phyloP scores from a whole-genome alignment of 495 filamentous ascomycete genomes.

The Diplogelasinospora grovesii region DNA sequence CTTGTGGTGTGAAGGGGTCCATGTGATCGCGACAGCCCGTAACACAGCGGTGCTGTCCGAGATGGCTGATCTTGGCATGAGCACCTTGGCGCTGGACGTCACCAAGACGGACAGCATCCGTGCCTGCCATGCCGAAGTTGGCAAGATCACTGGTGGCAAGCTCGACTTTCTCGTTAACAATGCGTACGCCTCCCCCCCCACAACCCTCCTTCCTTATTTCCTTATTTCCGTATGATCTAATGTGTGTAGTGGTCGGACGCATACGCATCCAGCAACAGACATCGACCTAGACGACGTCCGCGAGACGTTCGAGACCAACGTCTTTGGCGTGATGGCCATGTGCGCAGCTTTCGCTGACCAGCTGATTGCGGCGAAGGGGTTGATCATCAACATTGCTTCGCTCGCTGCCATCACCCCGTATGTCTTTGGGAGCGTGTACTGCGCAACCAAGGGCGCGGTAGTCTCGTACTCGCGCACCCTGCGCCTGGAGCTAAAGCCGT shows the following conservation, averaged over 20 bases:
- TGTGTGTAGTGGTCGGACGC: conserved; percentile 45
- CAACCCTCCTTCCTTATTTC: neutral
- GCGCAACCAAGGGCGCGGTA: conserved; percentile 48
- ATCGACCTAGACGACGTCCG: conserved; percentile 44
- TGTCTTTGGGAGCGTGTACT: conserved; percentile 45
- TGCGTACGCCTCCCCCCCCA: conserved; percentile 34
- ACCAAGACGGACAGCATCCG: conserved; percentile 45
- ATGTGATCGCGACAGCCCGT: conserved; percentile 50
- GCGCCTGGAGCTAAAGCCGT: conserved; percentile 47
- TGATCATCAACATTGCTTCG: conserved; percentile 51
- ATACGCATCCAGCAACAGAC: conserved; percentile 49
- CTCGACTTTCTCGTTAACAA: conserved; percentile 67
- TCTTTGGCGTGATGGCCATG: conserved; percentile 51
- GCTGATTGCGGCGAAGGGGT: conserved; percentile 45
- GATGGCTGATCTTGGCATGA: conserved; percentile 41
- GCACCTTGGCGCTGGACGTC: conserved; percentile 43
- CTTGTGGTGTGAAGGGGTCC: conserved; percentile 31
- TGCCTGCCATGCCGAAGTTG: conserved; percentile 38
- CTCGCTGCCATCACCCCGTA: conserved; percentile 41
- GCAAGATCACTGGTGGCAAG: conserved; percentile 45
- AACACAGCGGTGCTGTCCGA: conserved; percentile 38
- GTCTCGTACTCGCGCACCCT: conserved; percentile 44
- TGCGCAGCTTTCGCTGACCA: conserved; percentile 49
- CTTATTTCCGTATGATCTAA: no score
- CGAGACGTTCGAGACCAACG: conserved; percentile 55